Base-by-base conservation (phyloP, 1,284 basidiomycete genomes). In the Mycena sp. region DNA sequence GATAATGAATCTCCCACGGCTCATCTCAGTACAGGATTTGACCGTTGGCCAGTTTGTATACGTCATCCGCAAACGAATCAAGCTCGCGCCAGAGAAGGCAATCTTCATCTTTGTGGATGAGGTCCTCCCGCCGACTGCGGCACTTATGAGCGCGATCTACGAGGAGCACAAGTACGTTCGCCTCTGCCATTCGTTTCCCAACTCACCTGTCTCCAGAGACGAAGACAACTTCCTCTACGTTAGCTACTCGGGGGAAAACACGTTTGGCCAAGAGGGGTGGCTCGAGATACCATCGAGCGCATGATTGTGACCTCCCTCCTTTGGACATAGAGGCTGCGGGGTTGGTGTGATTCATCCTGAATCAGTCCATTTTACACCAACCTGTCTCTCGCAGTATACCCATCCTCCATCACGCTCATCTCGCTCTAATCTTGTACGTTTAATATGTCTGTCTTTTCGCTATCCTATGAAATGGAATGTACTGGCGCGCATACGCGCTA, bases 31-130 rank as follows among this genome's bases (percentile, higher is more conserved):
- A 9, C 74, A 98, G 93, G 97, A 99, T 81, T 83, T 99, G 57
- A 99, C 98, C 26, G 98, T 99, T 6, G 95, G 95, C 14, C 96
- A 99, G 78, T 99, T 99, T 76, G 98, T 99, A 64, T 99, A 99
- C 78, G 98, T 99, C 46, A 99, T 99, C 76, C 92, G 98, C 74
- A 99, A 99, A 87, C 94, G 98, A 61, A 99, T 99, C 91, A 99
- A 99, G 89, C 90, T 99, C 61, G 94, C 96, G 35, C 97, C 98
- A 17, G 98, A 99, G 87, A 99, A 99, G 83, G 98, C 98, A 32
- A 99, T 99, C 81, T 99, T 98, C 83, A 98, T 99, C 79, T 99
- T 98, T 74, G 96, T 99, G 51, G 96, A 99, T 73, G 98, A 99
- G 78, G 95, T 99, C 60, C 87, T 99, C 41, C 98, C 98, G 56